A percentile compares a stretch with the other conserved stretches of the same genome.
phyloP scores from a whole-genome alignment of 805 yeast species.

The Ogataea kodamae region DNA sequence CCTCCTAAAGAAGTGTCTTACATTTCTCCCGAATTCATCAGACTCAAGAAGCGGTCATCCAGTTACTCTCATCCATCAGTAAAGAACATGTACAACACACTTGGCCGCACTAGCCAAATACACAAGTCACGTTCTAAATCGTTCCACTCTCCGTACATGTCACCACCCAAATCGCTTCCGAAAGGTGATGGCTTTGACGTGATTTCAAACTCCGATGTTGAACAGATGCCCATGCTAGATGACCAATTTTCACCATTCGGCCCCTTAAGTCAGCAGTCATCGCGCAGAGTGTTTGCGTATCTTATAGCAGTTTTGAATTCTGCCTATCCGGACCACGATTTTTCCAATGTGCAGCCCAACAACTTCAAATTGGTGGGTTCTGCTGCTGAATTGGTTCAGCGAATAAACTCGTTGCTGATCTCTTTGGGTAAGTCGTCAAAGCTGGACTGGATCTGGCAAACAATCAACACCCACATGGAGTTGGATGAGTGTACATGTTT shows the following conservation, averaged over 20 bases:
- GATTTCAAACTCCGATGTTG: conserved; percentile 3
- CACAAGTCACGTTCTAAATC: conserved; percentile 29
- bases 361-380: conserved; percentile 61
- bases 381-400: conserved; percentile 47
- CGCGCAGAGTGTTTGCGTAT: conserved; percentile 86
- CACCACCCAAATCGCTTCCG: conserved; percentile 27
- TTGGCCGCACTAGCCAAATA: conserved; percentile 11
- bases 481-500: conserved; percentile 59
- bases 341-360: conserved; percentile 77
- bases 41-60: conserved; percentile 32
- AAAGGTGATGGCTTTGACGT: conserved; percentile 8
- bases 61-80: conserved; percentile 30
- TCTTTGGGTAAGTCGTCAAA: conserved; percentile 59
- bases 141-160: conserved; percentile 26
- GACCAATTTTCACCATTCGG: conserved; percentile 70
- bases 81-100: conserved; percentile 11
- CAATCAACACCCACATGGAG: conserved; percentile 78
- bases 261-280: conserved; percentile 78
- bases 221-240: conserved; percentile 7
- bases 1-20: conserved; percentile 15
- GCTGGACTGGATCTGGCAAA: conserved; percentile 76
- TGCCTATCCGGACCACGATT: conserved; percentile 95
- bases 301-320: conserved; percentile 87
- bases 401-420: conserved; percentile 74
- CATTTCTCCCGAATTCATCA: conserved; percentile 30